phyloP scores from a whole-genome alignment of 75 land plant genomes.

The Cupressus sempervirens region DNA sequence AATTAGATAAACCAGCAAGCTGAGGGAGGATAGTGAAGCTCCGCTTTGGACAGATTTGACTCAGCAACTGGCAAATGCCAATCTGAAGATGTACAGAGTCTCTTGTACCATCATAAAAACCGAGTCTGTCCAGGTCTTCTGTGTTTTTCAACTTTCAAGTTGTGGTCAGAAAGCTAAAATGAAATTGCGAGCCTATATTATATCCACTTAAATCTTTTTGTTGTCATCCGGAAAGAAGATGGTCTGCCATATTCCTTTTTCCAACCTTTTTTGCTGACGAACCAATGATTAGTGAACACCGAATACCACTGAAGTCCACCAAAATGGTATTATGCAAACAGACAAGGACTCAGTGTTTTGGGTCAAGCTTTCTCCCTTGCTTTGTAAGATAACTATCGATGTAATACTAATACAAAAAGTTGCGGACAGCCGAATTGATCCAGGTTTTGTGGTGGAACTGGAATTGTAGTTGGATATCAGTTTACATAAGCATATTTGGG shows the following conservation, averaged over 20 bases:
- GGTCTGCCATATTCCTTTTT: not conserved
- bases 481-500: not conserved
- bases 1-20: not conserved
- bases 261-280: not conserved
- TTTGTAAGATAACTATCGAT: not conserved
- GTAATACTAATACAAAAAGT: not conserved
- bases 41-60: not conserved
- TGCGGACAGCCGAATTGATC: not conserved
- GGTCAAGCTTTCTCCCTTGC: not conserved
- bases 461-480: not conserved
- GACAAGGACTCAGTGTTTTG: not conserved
- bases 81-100: constrained; percentile 1
- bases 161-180: not conserved
- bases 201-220: not conserved
- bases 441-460: not conserved
- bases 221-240: not conserved
- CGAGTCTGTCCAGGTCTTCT: not conserved
- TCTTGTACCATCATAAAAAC: not conserved
- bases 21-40: constrained; percentile 3
- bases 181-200: not conserved
- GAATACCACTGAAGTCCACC: not conserved
- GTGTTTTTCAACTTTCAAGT: not conserved
- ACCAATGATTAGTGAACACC: not conserved
- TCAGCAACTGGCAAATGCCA: not conserved
- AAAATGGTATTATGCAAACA: not conserved